Evolutionary conservation across 106 monocot genomes (phyloP), one percentile per base, ranked within the genome.

Genomic region (Platanthera guangdongensis): DNA sequence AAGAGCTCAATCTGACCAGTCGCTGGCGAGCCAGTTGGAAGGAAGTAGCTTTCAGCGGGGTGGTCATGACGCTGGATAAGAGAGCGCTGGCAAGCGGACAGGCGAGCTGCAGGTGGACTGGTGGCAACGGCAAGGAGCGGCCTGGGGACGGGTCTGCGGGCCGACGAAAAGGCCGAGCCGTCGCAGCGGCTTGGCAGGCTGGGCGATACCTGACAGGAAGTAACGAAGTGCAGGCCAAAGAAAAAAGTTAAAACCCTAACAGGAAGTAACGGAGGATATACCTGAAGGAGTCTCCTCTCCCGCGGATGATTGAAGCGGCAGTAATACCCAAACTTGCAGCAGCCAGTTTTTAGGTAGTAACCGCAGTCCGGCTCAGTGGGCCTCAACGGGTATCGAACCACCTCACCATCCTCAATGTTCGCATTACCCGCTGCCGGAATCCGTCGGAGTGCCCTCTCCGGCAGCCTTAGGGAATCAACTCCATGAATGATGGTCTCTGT

Each of bases 291-390:
- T 59, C 59, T 59, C 16, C 16, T 16, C 59, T 59, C 59, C 59
- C 59, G 57, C 5, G 83, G 83, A 76, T 84, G 83, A 76, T 84
- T 79, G 51, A 79, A 84, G 69, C 70, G 79, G 76, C 83, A 84
- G 59, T 80, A 46, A 13, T 12, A 9, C 28, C 84, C 84, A 74
- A 49, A 80, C 64, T 25, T 21, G 50, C 84, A 84, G 10, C 7
- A 45, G 15, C 80, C 84, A 6, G 51, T 80, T 76, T 51, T 76
- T 52, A 84, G 5, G 49, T 76, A 84, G 47, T 25, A 84, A 32
- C 64, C 46, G 70, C 84, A 84, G 46, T 77, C 72, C 18, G 63
- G 72, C 80, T 84, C 72, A 18, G 55, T n/a, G 2, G 73, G 64
- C 50, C 80, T 73, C 63, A 54, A 10, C 51, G 72, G 80, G 54